Conservation (phyloP, 495 filamentous ascomycete species). For the Penicillium simplicissimum region DNA sequence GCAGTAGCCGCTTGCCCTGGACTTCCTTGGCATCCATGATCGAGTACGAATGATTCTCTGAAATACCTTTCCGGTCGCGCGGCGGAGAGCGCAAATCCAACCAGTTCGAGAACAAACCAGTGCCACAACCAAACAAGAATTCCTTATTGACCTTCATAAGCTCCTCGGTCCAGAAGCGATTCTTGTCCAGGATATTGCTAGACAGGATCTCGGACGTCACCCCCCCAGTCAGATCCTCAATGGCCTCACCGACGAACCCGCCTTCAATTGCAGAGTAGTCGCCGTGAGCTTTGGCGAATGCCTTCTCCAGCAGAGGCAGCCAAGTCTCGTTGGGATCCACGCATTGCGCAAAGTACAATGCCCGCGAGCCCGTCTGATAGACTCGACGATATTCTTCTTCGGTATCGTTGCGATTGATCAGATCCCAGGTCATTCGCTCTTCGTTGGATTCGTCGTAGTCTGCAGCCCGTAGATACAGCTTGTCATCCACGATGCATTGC, state of each 20-base stretch:
- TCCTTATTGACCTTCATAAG: constrained; percentile 81
- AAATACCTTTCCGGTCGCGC: constrained; percentile 68
- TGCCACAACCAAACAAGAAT: constrained; percentile 84
- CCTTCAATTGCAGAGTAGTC: constrained; percentile 83
- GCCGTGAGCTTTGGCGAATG: constrained; percentile 93
- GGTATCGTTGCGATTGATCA: constrained; percentile 66
- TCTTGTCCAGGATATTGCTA: constrained; percentile 81
- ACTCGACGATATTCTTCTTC: constrained; percentile 77
- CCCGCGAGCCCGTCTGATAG: constrained; percentile 74
- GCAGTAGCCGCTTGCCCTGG: constrained; percentile 70
- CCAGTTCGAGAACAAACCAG: constrained; percentile 62
- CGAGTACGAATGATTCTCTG: constrained; percentile 84
- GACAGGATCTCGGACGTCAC: constrained; percentile 81
- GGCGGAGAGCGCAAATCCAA: constrained; percentile 43
- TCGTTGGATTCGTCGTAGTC: constrained; percentile 75
- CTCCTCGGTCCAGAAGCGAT: constrained; percentile 86
- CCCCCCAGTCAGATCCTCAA: constrained; percentile 92
- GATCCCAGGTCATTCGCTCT: constrained; percentile 70
- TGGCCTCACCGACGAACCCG: constrained; percentile 81
- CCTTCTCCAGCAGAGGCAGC: constrained; percentile 92
- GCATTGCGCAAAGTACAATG: constrained; percentile 86
- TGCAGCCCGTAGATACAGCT: constrained; percentile 76
- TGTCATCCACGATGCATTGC: constrained; percentile 84
- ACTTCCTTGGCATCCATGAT: constrained; percentile 81
- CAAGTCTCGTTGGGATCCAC: constrained; percentile 87